These are phyloP conservation scores for Saccharum hybrid DNA, from an alignment of 202 grass and related monocot species.

Conservation along the genomic window DNA sequence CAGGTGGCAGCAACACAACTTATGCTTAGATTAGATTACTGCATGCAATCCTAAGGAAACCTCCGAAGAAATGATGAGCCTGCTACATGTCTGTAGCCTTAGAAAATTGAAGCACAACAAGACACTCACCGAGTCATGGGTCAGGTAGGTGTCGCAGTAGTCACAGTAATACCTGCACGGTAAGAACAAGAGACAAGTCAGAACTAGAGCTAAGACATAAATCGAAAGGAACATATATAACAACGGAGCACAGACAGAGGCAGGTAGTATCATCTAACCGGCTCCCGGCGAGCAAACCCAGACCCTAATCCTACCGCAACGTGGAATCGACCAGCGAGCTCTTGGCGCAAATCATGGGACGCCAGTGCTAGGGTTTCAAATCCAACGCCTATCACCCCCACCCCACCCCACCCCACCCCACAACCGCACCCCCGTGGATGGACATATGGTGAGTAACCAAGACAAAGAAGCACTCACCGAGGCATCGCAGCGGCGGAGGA, in stretches of 20 bases:
- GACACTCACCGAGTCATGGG: constrained; percentile 87
- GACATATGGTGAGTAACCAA: not conserved
- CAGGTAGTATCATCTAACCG: not conserved
- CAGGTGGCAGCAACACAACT: not conserved
- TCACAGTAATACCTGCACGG: constrained; percentile 90
- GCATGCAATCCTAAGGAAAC: not conserved
- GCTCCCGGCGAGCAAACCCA: not conserved
- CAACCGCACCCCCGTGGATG: no score
- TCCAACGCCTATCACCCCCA: not conserved
- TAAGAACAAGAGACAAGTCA: constrained; percentile 26
- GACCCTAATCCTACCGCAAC: not conserved
- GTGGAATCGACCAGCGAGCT: not conserved
- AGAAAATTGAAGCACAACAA: not conserved
- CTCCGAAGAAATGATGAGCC: not conserved
- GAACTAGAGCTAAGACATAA: not conserved
- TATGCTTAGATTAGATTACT: not conserved
- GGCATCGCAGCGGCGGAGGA: constrained; percentile 47
- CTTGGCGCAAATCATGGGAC: constrained; percentile 16
- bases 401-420: not conserved
- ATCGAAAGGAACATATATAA: not conserved
- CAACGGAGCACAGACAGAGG: not conserved
- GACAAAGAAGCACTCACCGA: constrained; percentile 43
- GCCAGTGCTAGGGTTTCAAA: constrained; percentile 47
- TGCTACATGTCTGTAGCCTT: not conserved
- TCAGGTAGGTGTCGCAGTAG: constrained; percentile 97